Evolutionary conservation across 352 stramenopile genomes (phyloP), one percentile per base, ranked within the genome.

Genomic region (Pythium sp.): DNA sequence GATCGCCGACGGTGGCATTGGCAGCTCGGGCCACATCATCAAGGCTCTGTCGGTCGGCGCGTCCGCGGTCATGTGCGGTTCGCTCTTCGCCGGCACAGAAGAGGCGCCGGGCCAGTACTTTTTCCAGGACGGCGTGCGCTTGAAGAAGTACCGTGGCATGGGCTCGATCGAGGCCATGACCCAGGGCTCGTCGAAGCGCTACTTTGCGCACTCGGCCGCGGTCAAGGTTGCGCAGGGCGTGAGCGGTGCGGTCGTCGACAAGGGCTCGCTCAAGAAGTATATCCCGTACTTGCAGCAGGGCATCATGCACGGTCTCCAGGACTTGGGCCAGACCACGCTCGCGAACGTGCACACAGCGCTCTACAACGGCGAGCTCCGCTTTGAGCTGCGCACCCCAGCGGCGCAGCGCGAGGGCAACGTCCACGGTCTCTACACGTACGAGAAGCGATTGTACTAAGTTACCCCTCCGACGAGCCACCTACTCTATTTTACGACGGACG

Each of bases 61-160:
- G 24, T 98, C 94, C 53, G 97, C 96, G 34, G 98, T 99, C 69
- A 99, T 99, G 98, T 99, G 99, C 93, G 98, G 98, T 43, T 98
- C 93, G 72, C 98, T 99, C 75, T 97, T 99, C 67, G 98, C 98
- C 26, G 98, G 98, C 60, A 99, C 98, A 3, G 98, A 99, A 72
- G 98, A 99, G 80, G 94, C 98, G 30, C 98, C 98, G 4, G 98
- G 98, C 32, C 97, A 99, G 77, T 99, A 99, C 86, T 99, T 99
- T 78, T 99, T 99, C 86, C 97, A 99, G 87, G 97, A 99, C 78
- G 98, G 98, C 53, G 97, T 99, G 65, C 95, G 98, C 64, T 84
- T 99, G 36, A 99, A 99, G 84, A 98, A 98, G 77, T 99, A 99
- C 87, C 93, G 98, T 73, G 98, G 98, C 68, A 99, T 99, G 98